Evolutionary conservation across 139 green algal species (phyloP).

Genomic region (Diplosphaera chodatii): DNA sequence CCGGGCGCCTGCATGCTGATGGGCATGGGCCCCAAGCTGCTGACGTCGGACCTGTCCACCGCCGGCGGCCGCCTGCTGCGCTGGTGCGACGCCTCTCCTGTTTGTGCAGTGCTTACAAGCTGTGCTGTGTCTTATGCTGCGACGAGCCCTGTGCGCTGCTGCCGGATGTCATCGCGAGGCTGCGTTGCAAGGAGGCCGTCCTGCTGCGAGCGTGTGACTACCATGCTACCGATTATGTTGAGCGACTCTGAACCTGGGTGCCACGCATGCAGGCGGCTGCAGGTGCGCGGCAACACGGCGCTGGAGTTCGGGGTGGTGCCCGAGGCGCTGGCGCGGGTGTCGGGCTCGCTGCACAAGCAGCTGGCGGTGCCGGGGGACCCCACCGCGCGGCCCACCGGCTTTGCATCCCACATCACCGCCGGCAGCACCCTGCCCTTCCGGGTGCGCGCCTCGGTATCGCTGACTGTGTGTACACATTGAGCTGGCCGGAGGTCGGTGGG

Average conservation of each 20-base stretch:
- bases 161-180: no score
- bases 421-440: slow-evolving; percentile 35
- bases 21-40: slow-evolving; percentile 62
- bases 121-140: no score
- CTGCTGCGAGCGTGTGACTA: no score
- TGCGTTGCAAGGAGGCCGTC: no score
- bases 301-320: slow-evolving; percentile 64
- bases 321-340: slow-evolving; percentile 24
- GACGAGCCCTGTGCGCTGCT: no score
- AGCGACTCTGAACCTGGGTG: no score
- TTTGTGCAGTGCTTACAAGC: no score
- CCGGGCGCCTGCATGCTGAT: slow-evolving; percentile 51
- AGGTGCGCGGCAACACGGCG: slow-evolving; percentile 57
- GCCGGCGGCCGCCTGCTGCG: slow-evolving; percentile 40
- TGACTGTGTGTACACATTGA: no score
- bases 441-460: no score
- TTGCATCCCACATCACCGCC: slow-evolving; percentile 48
- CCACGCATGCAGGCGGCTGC: slow-evolving; percentile 21
- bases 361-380: neutral
- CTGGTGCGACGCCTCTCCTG: no score
- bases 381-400: slow-evolving; percentile 26
- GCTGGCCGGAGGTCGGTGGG: no score
- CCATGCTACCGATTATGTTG: no score
- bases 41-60: slow-evolving; percentile 53
- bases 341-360: slow-evolving; percentile 40